A percentile compares a stretch with the other conserved stretches of the same genome.
Evolutionary conservation across 768 basidiomycete genomes (phyloP).

Genomic region (Zangia roseola): DNA sequence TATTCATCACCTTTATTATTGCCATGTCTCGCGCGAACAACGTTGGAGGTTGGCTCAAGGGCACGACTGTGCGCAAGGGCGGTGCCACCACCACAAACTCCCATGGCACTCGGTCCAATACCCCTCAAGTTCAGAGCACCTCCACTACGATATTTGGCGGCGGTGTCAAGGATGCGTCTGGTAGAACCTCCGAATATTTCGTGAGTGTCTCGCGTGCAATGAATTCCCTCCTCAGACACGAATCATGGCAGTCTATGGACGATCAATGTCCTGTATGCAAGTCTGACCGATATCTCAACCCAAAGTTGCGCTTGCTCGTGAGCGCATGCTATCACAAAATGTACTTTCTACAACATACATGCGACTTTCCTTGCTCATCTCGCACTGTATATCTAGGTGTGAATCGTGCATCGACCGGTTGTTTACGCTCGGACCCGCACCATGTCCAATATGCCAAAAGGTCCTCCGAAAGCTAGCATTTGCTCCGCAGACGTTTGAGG

Average conservation of each 20-base stretch:
- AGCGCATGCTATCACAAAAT: slow-evolving; percentile 99
- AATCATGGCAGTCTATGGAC: slow-evolving; percentile 63
- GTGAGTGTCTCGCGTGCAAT: slow-evolving; percentile 41
- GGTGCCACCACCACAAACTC: slow-evolving; percentile 41
- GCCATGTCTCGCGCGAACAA: slow-evolving; percentile 34
- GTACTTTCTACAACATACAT: slow-evolving; percentile 41
- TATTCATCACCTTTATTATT: neutral
- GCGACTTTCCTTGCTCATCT: slow-evolving; percentile 8
- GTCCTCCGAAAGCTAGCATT: slow-evolving; percentile 92
- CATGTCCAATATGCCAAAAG: slow-evolving; percentile 91
- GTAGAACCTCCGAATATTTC: slow-evolving; percentile 77
- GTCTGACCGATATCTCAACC: slow-evolving; percentile 93
- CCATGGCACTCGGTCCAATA: slow-evolving; percentile 56
- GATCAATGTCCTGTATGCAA: slow-evolving; percentile 98
- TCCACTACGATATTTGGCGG: slow-evolving; percentile 76
- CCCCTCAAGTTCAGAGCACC: slow-evolving; percentile 69
- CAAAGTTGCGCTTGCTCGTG: slow-evolving; percentile 89
- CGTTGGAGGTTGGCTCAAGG: slow-evolving; percentile 57
- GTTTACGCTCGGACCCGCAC: slow-evolving; percentile 93
- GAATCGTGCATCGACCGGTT: slow-evolving; percentile 97
- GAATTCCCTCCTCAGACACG: slow-evolving; percentile 11
- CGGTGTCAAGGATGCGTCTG: slow-evolving; percentile 84
- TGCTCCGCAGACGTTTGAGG: slow-evolving; percentile 92
- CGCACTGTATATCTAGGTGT: slow-evolving; percentile 63
- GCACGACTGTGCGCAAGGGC: slow-evolving; percentile 73